Base-by-base conservation (phyloP, 768 basidiomycete genomes). In the Neoboletus brunneissimus region DNA sequence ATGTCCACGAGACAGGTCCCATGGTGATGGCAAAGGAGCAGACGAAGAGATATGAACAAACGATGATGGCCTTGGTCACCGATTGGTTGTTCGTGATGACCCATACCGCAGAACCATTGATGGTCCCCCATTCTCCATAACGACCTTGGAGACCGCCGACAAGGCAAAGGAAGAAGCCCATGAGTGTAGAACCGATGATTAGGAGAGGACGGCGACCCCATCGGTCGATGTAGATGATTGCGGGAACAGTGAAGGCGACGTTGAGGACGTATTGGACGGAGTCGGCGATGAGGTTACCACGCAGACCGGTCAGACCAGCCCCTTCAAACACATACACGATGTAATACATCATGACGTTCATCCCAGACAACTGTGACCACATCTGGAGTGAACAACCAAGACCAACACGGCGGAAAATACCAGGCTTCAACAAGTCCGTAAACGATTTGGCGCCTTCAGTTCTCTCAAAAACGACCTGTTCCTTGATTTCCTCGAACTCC, bases 121-220 rank as follows among this genome's bases (percentile, higher is more conserved):
- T 67, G 2, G 40, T 58, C 6, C 81, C 83, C 88, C 87, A 89
- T 51, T 77, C 67, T 29, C 89, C 88, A 58, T 80, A 89, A 40
- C 77, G 67, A 22, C 78, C 86, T 70, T 90, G 89, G 18, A 91
- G 77, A 51, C 85, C 87, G 51, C 89, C 89, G 62, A 91, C 89
- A 48, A 89, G 81, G 76, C 77, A 85, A 61, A 91, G 79, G 78
- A 81, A 91, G 77, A 86, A 83, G 48, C 85, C 85, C 89, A 91
- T 89, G 54, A 83, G 66, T 4, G 83, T 70, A 3, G 84, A 81
- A 29, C 86, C 89, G 48, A 72, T 72, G 54, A 91, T 75, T 2
- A 91, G 75, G 77, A 91, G 86, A 8, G 89, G 88, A 20, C 88
- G 80, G 40, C 89, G 86, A 55, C 89, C 89, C 86, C 87, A 89